Conservation (phyloP, 2,329 filamentous ascomycete genomes). For the Graphiopsis chlorocephala region DNA sequence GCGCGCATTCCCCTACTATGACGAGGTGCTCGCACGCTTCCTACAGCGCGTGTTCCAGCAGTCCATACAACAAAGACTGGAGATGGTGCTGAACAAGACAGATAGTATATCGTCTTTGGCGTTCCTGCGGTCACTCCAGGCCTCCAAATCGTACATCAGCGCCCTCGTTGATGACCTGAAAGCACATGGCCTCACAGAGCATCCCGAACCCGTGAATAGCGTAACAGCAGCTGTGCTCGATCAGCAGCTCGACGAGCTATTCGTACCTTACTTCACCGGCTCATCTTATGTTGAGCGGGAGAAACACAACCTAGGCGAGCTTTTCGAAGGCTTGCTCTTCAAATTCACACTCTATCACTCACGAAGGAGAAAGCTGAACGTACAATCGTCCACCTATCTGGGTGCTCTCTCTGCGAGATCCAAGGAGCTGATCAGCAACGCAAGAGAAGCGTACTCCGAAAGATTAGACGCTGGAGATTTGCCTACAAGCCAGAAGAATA, state of each 20-base stretch:
- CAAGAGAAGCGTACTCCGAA: conserved; percentile 87
- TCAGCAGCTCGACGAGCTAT: conserved; percentile 64
- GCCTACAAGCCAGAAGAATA: conserved; percentile 81
- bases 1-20: conserved; percentile 91
- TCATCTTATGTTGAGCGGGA: conserved; percentile 65
- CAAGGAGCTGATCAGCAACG: conserved; percentile 81
- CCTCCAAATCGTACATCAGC: conserved; percentile 85
- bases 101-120: conserved; percentile 87
- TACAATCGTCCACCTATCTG: conserved; percentile 71
- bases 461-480: conserved; percentile 85
- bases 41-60: conserved; percentile 96
- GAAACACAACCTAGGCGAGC: conserved; percentile 68
- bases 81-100: conserved; percentile 94
- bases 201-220: conserved; percentile 85
- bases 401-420: conserved; percentile 86
- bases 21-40: conserved; percentile 89
- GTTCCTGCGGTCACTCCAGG: conserved; percentile 86
- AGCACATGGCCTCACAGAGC: conserved; percentile 87
- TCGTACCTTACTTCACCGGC: conserved; percentile 64
- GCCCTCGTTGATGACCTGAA: conserved; percentile 89
- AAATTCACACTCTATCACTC: conserved; percentile 97
- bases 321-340: conserved; percentile 90
- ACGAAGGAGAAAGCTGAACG: conserved; percentile 76
- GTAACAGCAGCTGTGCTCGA: conserved; percentile 73
- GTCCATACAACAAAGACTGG: conserved; percentile 91